phyloP scores from a whole-genome alignment of 495 filamentous ascomycete genomes.

The Penicillium paradoxum region DNA sequence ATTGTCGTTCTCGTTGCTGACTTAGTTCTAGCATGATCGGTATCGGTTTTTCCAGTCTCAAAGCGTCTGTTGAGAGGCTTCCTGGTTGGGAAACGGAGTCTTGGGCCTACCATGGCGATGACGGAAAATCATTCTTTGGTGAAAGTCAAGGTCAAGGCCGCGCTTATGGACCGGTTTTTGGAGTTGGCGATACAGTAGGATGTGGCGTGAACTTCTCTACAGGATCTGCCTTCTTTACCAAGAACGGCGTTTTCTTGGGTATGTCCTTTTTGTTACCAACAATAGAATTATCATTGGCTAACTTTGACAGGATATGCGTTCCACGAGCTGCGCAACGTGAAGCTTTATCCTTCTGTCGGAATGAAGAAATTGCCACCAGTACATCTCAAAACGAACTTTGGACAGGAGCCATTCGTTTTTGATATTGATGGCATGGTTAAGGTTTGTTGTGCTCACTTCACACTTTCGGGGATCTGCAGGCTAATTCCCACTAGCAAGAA shows the following conservation, averaged over 20 bases:
- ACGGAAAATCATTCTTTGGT: slow-evolving; percentile 80
- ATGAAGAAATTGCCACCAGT: slow-evolving; percentile 81
- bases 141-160: slow-evolving; percentile 63
- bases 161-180: slow-evolving; percentile 69
- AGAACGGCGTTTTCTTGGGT: slow-evolving; percentile 81
- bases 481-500: slow-evolving; percentile 50
- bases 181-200: slow-evolving; percentile 74
- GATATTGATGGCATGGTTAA: slow-evolving; percentile 87
- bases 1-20: not conserved
- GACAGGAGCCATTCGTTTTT: slow-evolving; percentile 81
- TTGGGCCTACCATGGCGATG: slow-evolving; percentile 97
- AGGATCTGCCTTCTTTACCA: slow-evolving; percentile 88
- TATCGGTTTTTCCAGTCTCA: slow-evolving; percentile 77
- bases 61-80: slow-evolving; percentile 71
- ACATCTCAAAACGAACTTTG: slow-evolving; percentile 85
- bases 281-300: not conserved
- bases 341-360: slow-evolving; percentile 83
- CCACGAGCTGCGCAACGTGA: slow-evolving; percentile 62
- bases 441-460: slow-evolving; percentile 38
- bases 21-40: slow-evolving; percentile 63
- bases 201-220: slow-evolving; percentile 92
- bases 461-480: not conserved
- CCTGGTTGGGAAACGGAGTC: slow-evolving; percentile 95
- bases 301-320: slow-evolving; percentile 66
- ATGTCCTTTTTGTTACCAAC: slow-evolving; percentile 23